These are phyloP conservation scores for Amanita rimosa DNA, from an alignment of 768 basidiomycete genomes.

Conservation along the genomic window DNA sequence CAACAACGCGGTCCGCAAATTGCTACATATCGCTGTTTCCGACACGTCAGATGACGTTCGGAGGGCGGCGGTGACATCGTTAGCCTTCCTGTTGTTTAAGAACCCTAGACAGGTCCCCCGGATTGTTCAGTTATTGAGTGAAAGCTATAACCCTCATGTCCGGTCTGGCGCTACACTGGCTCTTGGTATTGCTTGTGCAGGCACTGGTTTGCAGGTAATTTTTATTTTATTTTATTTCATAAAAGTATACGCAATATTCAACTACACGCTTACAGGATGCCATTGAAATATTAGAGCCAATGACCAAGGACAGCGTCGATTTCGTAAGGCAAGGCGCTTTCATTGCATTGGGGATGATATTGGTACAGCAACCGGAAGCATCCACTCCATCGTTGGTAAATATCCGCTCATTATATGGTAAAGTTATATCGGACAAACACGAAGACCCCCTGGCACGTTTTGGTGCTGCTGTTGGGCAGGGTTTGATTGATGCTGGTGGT, in stretches of 20 bases:
- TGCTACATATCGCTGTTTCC: constrained; percentile 94
- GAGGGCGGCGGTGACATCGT: constrained; percentile 88
- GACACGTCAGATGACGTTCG: constrained; percentile 98
- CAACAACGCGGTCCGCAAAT: constrained; percentile 83
- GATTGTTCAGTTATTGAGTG: constrained; percentile 91
- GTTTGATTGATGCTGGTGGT: constrained; percentile 95
- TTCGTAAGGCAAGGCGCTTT: constrained; percentile 98
- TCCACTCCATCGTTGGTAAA: constrained; percentile 73
- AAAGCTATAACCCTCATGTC: constrained; percentile 98
- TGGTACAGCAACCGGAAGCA: constrained; percentile 92
- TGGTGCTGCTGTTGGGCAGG: constrained; percentile 92
- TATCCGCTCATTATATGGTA: constrained; percentile 76
- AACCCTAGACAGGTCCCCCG: constrained; percentile 93
- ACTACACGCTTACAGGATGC: constrained; percentile 57
- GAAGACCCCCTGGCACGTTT: constrained; percentile 99
- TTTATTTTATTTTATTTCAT: too few relatives aligned
- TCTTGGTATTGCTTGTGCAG: constrained; percentile 93
- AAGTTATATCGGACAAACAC: constrained; percentile 91
- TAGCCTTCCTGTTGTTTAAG: constrained; percentile 96
- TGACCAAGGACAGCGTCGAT: constrained; percentile 97
- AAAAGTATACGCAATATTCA: neutral
- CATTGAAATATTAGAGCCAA: constrained; percentile 90
- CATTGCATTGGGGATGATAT: constrained; percentile 91
- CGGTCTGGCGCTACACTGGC: constrained; percentile 95
- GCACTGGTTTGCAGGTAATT: constrained; percentile 82